Evolutionary conservation across 2,329 filamentous ascomycete species (phyloP).

Genomic region (Orbilia brochopaga): DNA sequence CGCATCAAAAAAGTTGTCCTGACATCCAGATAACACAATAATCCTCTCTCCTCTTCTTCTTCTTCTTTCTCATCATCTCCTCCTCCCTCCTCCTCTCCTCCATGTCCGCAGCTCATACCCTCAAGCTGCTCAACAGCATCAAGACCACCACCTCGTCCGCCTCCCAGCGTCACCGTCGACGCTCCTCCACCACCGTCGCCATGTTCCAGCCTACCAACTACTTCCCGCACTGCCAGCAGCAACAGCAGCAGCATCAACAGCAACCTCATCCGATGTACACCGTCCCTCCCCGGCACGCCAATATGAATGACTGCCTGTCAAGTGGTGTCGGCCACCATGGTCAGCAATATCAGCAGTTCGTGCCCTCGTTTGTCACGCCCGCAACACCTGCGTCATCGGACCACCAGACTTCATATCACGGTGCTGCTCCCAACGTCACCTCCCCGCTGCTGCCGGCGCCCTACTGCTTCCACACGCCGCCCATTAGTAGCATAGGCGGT

Average conservation of each 20-base stretch:
- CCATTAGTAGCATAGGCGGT: slow-evolving; percentile 45
- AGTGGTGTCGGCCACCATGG: neutral
- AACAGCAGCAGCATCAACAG: slow-evolving; percentile 6
- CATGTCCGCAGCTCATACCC: slow-evolving; percentile 45
- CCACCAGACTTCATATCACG: slow-evolving; percentile 51
- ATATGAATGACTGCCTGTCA: too few relatives aligned
- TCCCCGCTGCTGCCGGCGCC: slow-evolving; percentile 32
- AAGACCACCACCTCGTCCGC: slow-evolving; percentile 36
- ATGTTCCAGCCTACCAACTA: slow-evolving; percentile 41
- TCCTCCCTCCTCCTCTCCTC: neutral
- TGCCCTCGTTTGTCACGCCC: slow-evolving; percentile 50
- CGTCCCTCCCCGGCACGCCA: slow-evolving; percentile 8
- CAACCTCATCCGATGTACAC: slow-evolving; percentile 8
- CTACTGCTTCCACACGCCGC: slow-evolving; percentile 46
- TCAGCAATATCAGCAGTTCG: slow-evolving; percentile 47
- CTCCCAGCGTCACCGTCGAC: slow-evolving; percentile 38
- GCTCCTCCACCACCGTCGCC: slow-evolving; percentile 29
- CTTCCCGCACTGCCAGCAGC: slow-evolving; percentile 40
- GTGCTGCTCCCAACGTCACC: slow-evolving; percentile 30
- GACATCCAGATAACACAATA: slow-evolving; percentile 37
- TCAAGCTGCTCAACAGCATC: slow-evolving; percentile 50
- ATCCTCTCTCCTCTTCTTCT: slow-evolving; percentile 8
- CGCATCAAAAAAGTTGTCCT: neutral
- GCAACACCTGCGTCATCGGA: slow-evolving; percentile 51
- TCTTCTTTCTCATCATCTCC: neutral